Evolutionary conservation across 306 rosid species (phyloP).

Genomic region (Pyrus communis): DNA sequence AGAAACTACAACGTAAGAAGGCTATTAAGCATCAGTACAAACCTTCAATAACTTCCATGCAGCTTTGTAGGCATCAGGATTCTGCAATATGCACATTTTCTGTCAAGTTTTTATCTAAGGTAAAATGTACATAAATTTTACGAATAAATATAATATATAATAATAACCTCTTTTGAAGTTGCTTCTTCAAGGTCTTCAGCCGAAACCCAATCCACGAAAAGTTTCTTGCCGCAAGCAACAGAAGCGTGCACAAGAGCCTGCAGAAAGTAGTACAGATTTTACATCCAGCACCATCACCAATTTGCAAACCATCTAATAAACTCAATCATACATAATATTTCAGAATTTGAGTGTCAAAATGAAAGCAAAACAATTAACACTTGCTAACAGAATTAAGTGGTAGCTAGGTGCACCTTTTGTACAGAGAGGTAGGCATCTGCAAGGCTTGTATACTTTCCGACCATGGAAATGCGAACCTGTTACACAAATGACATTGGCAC

Average conservation of each 20-base stretch:
- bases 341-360: neutral
- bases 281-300: neutral
- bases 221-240: slow-evolving; percentile 32
- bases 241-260: slow-evolving; percentile 50
- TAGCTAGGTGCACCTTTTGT: slow-evolving; percentile 46
- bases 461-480: slow-evolving; percentile 93
- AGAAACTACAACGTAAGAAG: neutral
- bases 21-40: neutral
- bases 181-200: slow-evolving; percentile 37
- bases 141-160: neutral
- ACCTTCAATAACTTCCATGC: slow-evolving; percentile 54
- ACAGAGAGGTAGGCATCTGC: slow-evolving; percentile 94
- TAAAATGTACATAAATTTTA: neutral
- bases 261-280: slow-evolving; percentile 2
- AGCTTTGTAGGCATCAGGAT: slow-evolving; percentile 36
- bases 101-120: neutral
- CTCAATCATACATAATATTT: neutral
- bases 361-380: neutral
- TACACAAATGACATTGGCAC: neutral
- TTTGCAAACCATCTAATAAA: neutral
- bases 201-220: slow-evolving; percentile 38
- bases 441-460: slow-evolving; percentile 91
- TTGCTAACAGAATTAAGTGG: neutral
- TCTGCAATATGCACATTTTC: slow-evolving; percentile 22
- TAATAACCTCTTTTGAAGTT: slow-evolving; percentile 35